A percentile compares a stretch with the other conserved stretches of the same genome.
phyloP scores from a whole-genome alignment of 768 basidiomycete genomes.

The Hypholoma sublateritium region DNA sequence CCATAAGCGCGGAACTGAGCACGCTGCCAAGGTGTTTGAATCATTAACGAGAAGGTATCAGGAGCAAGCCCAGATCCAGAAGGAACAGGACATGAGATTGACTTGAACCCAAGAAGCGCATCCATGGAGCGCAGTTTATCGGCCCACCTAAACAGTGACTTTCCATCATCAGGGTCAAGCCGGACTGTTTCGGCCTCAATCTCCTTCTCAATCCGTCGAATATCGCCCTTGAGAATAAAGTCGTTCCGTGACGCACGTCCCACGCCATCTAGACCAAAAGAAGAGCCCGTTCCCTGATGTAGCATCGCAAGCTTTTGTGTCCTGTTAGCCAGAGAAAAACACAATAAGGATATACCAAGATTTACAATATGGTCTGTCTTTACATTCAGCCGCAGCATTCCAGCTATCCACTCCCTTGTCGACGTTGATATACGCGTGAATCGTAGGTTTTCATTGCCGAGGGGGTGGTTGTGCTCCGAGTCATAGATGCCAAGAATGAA shows the following conservation, averaged over 20 bases:
- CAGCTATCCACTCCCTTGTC: slow-evolving; percentile 1
- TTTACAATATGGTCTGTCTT: not conserved
- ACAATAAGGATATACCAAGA: not conserved
- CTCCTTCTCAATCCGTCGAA: slow-evolving; percentile 7
- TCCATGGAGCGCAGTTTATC: not conserved
- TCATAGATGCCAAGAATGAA: no score
- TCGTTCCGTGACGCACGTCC: slow-evolving; percentile 1
- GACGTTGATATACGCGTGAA: not conserved
- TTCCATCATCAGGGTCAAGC: slow-evolving; percentile 6
- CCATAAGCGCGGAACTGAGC: slow-evolving; percentile 1
- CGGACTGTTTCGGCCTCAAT: slow-evolving; percentile 10
- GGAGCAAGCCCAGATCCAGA: not conserved
- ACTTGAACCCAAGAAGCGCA: slow-evolving; percentile 8
- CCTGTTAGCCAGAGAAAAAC: not conserved
- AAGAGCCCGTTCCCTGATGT: no score
- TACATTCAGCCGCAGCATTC: not conserved
- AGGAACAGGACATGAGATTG: not conserved
- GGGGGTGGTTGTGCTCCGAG: not conserved
- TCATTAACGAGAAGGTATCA: slow-evolving; percentile 9
- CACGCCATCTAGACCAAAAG: no score
- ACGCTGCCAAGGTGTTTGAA: slow-evolving; percentile 11
- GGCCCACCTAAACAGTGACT: slow-evolving; percentile 9
- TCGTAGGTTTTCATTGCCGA: not conserved
- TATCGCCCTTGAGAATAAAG: slow-evolving; percentile 4
- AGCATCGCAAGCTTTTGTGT: no score